These are phyloP conservation scores for Sphaceloma murrayae DNA, from an alignment of 2,329 filamentous ascomycete genomes.

Conservation along the genomic window DNA sequence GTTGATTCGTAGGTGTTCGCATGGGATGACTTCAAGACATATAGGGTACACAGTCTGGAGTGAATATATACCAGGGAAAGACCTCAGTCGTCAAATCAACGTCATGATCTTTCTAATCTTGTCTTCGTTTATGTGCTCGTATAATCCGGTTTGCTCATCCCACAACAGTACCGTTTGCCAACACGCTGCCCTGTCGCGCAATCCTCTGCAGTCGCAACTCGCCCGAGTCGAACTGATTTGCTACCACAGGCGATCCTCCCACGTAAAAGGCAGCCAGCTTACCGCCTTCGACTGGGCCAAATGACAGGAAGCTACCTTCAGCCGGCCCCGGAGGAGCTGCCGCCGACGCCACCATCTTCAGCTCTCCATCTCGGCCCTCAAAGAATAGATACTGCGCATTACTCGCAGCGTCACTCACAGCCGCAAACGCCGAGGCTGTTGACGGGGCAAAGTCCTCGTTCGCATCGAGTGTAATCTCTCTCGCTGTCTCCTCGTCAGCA, in stretches of 20 bases:
- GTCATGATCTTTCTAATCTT: no score
- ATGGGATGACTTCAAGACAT: no score
- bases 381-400: slow-evolving; percentile 8
- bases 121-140: no score
- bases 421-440: not conserved
- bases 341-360: slow-evolving; percentile 2
- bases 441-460: not conserved
- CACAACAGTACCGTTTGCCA: slow-evolving; percentile 4
- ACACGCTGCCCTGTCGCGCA: slow-evolving; percentile 6
- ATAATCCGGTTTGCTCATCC: no score
- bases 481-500: not conserved
- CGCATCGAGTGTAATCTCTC: not conserved
- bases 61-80: no score
- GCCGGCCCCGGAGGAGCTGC: slow-evolving; percentile 2
- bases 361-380: slow-evolving; percentile 3
- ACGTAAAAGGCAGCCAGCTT: not conserved
- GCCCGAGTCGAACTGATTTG: slow-evolving; percentile 2
- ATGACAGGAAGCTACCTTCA: slow-evolving; percentile 2
- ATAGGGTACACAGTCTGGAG: no score
- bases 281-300: not conserved
- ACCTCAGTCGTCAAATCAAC: no score
- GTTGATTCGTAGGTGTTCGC: no score
- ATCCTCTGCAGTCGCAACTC: slow-evolving; percentile 5
- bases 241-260: slow-evolving; percentile 1
- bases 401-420: not conserved